These are phyloP conservation scores for Rhodotorula sp. DNA, from an alignment of 1,284 basidiomycete species.

Conservation along the genomic window DNA sequence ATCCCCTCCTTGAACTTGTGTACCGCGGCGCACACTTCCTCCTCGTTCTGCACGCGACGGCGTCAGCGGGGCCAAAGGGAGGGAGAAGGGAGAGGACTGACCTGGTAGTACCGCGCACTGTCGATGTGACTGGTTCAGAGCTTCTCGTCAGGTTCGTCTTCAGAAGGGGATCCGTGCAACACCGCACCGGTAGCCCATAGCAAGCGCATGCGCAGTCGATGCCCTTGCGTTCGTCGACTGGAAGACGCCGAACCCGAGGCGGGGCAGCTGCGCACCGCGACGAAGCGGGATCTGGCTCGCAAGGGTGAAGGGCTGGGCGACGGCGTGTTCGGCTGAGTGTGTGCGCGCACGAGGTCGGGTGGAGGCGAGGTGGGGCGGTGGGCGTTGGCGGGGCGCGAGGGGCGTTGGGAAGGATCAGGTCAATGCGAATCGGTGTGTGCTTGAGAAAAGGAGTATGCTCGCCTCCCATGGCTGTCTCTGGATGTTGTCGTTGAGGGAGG, in stretches of 20 bases:
- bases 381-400: background rate
- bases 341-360: background rate
- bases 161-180: no score
- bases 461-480: background rate
- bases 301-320: slow-evolving; percentile 11
- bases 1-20: slow-evolving; percentile 52
- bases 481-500: background rate
- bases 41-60: slow-evolving; percentile 62
- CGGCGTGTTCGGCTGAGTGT: slow-evolving; percentile 22
- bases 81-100: background rate
- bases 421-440: background rate
- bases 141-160: background rate
- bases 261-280: slow-evolving; percentile 59
- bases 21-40: slow-evolving; percentile 61
- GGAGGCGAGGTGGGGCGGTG: background rate
- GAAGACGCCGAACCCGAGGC: slow-evolving; percentile 81
- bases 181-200: slow-evolving; percentile 63
- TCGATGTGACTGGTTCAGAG: slow-evolving; percentile 60
- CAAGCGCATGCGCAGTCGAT: slow-evolving; percentile 67
- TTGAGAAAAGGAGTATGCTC: rapidly evolving
- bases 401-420: background rate
- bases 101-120: slow-evolving; percentile 64
- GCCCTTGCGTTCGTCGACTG: slow-evolving; percentile 63
- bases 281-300: slow-evolving; percentile 14
- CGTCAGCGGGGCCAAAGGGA: background rate